phyloP scores from a whole-genome alignment of 2,329 filamentous ascomycete species.

The Sclerotinia nivalis region DNA sequence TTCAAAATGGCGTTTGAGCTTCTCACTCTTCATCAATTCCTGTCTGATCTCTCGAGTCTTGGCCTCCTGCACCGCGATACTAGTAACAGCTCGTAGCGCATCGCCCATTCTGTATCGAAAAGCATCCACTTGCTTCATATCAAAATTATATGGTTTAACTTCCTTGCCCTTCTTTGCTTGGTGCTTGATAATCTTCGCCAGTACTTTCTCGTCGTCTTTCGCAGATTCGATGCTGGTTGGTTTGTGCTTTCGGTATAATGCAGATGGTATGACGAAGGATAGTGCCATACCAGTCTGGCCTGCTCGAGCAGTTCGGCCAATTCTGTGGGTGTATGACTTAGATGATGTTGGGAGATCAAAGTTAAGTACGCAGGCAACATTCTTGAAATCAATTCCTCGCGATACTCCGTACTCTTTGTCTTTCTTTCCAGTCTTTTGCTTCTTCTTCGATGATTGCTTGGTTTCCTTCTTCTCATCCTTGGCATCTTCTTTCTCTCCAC shows the following conservation, averaged over 20 bases:
- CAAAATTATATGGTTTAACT: constrained; percentile 88
- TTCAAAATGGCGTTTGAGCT: constrained; percentile 92
- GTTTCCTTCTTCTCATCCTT: constrained; percentile 38
- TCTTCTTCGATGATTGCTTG: constrained; percentile 57
- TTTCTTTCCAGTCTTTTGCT: constrained; percentile 62
- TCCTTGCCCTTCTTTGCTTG: constrained; percentile 78
- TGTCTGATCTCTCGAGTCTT: constrained; percentile 83
- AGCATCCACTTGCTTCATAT: constrained; percentile 89
- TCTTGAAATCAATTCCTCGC: constrained; percentile 93
- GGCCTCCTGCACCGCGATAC: constrained; percentile 86
- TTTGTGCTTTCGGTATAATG: constrained; percentile 84
- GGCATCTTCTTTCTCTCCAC: constrained; percentile 44
- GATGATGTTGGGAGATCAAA: constrained; percentile 89
- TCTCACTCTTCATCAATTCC: constrained; percentile 90
- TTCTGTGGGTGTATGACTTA: constrained; percentile 95
- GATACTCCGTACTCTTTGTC: constrained; percentile 95
- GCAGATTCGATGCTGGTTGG: constrained; percentile 75
- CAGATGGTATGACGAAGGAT: constrained; percentile 87
- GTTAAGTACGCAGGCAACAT: constrained; percentile 92
- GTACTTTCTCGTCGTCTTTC: constrained; percentile 80
- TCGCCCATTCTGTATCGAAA: constrained; percentile 96
- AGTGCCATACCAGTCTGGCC: constrained; percentile 91
- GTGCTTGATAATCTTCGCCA: constrained; percentile 76
- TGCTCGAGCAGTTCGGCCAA: constrained; percentile 88
- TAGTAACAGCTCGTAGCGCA: constrained; percentile 84